Base-by-base conservation (phyloP, 805 yeast species). In the Starmera quercuum region DNA sequence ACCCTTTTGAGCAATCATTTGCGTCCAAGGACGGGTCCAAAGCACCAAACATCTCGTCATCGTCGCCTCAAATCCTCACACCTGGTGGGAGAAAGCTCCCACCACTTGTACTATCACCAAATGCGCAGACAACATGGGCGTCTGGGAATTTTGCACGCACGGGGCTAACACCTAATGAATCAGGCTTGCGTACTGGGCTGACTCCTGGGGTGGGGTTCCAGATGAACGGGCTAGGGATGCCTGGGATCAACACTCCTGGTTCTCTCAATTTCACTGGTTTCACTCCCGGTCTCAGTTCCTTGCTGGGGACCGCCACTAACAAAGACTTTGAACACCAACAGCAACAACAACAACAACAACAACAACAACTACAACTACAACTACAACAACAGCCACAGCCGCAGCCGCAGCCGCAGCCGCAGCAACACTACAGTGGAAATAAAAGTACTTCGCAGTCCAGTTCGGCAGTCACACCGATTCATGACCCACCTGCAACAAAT, bases 1-100 rank as follows among this genome's bases (percentile, higher is more conserved):
- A 90, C 50, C 97, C 97, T 5, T 90, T 90, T 54, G 98, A 90
- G 58, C 83, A 82, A 56, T 83, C 95, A 32, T 90, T 90, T 62
- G 96, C 92, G n/a, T 61, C 76, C 3, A 77, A 75, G 39, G 70
- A 67, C 17, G 30, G 35, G 31, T 21, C 45, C 32, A 36, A 49
- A 37, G 44, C 54, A 15, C 53, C 59, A 7, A 42, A 46, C 8
- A 47, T 55, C 10, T 49, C 33, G 11, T 50, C 59, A 4, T 67
- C 71, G 25, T 69, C 78, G 0, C 72, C 73, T 7, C 54, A 69
- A 8, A 44, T 69, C 4, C 56, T 70, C 24, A 73, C 82, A 0
- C 82, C 82, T 0, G 80, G 80, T 2, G 68, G 67, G 2, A 62
- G 78, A 37, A 64, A 67, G 36, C 55, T 76, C 20, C 83, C 81